Percentiles rank a stretch among this genome's conserved stretches.
Conservation (phyloP, 441 rosid species). For the Arabidopsis hybrid region DNA sequence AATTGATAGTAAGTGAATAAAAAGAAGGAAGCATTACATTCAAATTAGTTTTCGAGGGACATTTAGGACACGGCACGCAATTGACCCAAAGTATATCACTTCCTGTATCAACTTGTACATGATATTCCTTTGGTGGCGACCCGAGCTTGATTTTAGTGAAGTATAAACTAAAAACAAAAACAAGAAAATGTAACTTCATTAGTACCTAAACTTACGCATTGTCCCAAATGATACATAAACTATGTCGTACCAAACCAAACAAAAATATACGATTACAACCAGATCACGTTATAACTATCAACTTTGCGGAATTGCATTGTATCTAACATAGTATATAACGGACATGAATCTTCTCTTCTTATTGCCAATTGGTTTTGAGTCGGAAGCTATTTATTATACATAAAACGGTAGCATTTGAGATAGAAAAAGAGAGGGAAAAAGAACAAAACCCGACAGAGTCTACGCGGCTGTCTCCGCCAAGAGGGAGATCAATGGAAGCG, state of each 20-base stretch:
- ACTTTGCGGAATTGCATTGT: neutral
- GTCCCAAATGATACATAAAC: conserved; percentile 1
- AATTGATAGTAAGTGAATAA: conserved; percentile 31
- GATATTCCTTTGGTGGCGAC: conserved; percentile 70
- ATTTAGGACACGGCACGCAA: conserved; percentile 69
- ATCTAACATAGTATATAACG: neutral
- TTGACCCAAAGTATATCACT: conserved; percentile 96
- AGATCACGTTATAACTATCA: neutral
- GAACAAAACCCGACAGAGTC: conserved; percentile 67
- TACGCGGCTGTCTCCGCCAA: conserved; percentile 85
- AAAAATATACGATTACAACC: neutral
- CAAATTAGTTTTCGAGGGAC: conserved; percentile 79
- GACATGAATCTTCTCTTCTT: neutral
- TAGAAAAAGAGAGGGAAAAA: neutral
- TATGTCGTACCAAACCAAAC: neutral
- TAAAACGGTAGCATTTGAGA: neutral
- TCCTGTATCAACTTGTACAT: conserved; percentile 94
- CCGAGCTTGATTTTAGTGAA: conserved; percentile 77
- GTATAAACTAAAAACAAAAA: conserved; percentile 63
- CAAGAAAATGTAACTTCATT: conserved; percentile 28
- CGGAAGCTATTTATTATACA: neutral
- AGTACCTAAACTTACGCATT: conserved; percentile 27
- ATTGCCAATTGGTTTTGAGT: neutral
- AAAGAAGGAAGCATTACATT: conserved; percentile 55
- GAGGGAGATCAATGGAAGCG: conserved; percentile 58